Conservation (phyloP, 108 stramenopile species). For the Stephanodiscus triporus region DNA sequence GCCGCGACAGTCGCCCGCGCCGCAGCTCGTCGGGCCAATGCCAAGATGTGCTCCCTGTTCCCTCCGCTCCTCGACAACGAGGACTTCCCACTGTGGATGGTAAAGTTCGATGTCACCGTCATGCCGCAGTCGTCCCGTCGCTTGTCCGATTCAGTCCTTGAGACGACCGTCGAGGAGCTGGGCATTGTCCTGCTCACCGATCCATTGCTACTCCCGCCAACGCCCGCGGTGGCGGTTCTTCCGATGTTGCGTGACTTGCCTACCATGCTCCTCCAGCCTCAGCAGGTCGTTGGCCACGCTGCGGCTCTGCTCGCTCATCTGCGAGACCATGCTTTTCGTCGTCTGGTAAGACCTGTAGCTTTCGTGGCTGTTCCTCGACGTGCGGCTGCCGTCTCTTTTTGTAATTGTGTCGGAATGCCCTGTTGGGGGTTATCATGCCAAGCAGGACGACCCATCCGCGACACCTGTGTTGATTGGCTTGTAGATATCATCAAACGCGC, state of each 20-base stretch:
- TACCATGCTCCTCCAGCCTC: constrained; percentile 86
- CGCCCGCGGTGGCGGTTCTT: constrained; percentile 28
- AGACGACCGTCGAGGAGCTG: constrained; percentile 23
- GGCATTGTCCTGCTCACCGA: constrained; percentile 21
- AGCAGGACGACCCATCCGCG: constrained; percentile 39
- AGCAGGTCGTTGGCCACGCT: constrained; percentile 87
- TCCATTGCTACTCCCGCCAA: constrained; percentile 35
- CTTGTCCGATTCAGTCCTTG: constrained; percentile 33
- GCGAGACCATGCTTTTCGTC: constrained; percentile 77
- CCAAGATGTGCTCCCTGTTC: constrained; percentile 43
- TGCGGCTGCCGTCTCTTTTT: constrained; percentile 60
- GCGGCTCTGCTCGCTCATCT: constrained; percentile 87
- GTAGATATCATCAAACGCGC: constrained; percentile 22
- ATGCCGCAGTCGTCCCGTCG: constrained; percentile 54
- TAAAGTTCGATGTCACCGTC: constrained; percentile 50
- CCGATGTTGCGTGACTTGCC: constrained; percentile 48
- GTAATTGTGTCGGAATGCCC: not conserved
- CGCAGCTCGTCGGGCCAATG: constrained; percentile 48
- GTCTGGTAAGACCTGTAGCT: constrained; percentile 80
- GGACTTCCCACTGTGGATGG: constrained; percentile 13
- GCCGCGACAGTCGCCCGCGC: constrained; percentile 64
- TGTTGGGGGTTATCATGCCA: constrained; percentile 3
- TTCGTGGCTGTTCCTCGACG: constrained; percentile 55
- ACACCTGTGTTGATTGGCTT: constrained; percentile 28
- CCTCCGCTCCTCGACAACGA: constrained; percentile 14